These are phyloP conservation scores for Davidsoniella eucalypti DNA, from an alignment of 2,329 filamentous ascomycete genomes.

Conservation along the genomic window DNA sequence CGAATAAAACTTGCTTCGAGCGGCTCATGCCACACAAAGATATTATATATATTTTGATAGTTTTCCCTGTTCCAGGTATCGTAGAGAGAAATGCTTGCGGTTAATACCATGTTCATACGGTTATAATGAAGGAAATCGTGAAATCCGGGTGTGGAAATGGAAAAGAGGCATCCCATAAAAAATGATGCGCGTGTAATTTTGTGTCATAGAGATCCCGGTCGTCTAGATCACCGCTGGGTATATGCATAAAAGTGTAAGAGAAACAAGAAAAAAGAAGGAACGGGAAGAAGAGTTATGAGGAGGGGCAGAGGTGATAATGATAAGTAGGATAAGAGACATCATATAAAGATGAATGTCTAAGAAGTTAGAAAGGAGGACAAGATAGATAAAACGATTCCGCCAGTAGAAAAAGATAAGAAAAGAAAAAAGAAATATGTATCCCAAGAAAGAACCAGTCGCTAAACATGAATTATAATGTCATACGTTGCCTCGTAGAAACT, in stretches of 20 bases:
- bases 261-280: not conserved
- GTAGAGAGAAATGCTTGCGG: not conserved
- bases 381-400: not conserved
- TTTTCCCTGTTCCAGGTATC: not conserved
- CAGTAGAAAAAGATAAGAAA: not conserved
- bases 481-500: not conserved
- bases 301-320: too few species aligned
- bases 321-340: too few species aligned
- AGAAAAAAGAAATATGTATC: not conserved
- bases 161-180: not conserved
- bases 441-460: not conserved
- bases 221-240: slow-evolving; percentile 2
- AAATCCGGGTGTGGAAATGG: not conserved
- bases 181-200: not conserved
- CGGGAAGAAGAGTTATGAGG: too few species aligned
- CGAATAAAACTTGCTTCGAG: too few species aligned
- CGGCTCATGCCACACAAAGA: too few species aligned
- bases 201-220: not conserved
- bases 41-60: too few species aligned
- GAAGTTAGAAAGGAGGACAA: too few species aligned
- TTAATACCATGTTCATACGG: not conserved
- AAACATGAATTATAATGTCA: too few species aligned
- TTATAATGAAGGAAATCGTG: not conserved
- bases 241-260: slow-evolving; percentile 5
- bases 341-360: too few species aligned